These are phyloP conservation scores for Lachancea sp. DNA, from an alignment of 805 yeast genomes.

Conservation along the genomic window DNA sequence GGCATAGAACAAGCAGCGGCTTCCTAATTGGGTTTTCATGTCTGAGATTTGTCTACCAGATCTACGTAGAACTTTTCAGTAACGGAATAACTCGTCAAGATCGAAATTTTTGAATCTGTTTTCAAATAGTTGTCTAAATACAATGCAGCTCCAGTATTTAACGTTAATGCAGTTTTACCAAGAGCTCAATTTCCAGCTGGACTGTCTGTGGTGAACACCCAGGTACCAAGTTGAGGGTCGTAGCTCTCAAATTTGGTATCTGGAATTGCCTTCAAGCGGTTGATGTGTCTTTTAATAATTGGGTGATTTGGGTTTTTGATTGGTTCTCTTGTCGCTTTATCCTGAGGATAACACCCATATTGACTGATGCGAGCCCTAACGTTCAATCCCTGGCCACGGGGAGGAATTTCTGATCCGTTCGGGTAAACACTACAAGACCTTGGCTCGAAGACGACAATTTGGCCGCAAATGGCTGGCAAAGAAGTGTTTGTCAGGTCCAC, in stretches of 20 bases:
- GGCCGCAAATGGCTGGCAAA: slow-evolving; percentile 58
- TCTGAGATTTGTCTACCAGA: neutral
- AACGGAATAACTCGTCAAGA: too few relatives aligned
- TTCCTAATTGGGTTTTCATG: neutral
- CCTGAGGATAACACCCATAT: slow-evolving; percentile 75
- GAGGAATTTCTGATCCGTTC: slow-evolving; percentile 51
- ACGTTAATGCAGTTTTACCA: slow-evolving; percentile 3
- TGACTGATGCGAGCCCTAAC: slow-evolving; percentile 65
- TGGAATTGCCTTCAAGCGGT: slow-evolving; percentile 53
- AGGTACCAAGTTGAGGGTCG: slow-evolving; percentile 67
- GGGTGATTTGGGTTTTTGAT: slow-evolving; percentile 75
- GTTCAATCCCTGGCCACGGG: slow-evolving; percentile 75
- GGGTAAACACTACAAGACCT: slow-evolving; percentile 69
- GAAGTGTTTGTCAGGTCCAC: slow-evolving; percentile 74
- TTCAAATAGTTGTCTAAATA: neutral
- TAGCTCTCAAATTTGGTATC: slow-evolving; percentile 65
- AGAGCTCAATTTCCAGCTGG: slow-evolving; percentile 10
- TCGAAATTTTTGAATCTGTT: neutral
- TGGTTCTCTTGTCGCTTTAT: slow-evolving; percentile 62
- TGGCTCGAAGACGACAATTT: slow-evolving; percentile 52
- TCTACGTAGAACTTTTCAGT: neutral
- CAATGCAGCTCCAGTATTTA: slow-evolving; percentile 1
- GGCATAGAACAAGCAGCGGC: neutral
- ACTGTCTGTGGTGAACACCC: slow-evolving; percentile 48
- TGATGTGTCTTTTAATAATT: slow-evolving; percentile 59